phyloP scores from a whole-genome alignment of 2,329 filamentous ascomycete genomes.

The Aspergillus sp. region DNA sequence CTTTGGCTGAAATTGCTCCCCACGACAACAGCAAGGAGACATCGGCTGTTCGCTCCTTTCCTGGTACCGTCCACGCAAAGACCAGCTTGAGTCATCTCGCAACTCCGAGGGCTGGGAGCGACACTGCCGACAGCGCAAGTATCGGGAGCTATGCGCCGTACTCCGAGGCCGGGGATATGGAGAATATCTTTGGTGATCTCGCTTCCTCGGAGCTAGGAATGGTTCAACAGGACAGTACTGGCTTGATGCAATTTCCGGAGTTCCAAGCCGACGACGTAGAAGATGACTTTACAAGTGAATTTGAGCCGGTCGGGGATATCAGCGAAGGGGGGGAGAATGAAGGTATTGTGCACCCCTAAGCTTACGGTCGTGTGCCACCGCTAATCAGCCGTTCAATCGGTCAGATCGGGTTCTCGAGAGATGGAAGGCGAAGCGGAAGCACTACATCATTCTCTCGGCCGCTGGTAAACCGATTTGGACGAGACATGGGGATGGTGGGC shows the following conservation, averaged over 20 bases:
- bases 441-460: constrained; percentile 93
- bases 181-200: constrained; percentile 76
- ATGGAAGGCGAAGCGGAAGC: constrained; percentile 93
- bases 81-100: constrained; percentile 43
- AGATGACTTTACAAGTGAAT: constrained; percentile 71
- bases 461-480: constrained; percentile 98
- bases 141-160: constrained; percentile 52
- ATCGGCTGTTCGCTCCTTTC: constrained; percentile 46
- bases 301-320: constrained; percentile 67
- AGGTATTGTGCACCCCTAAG: constrained; percentile 40
- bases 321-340: constrained; percentile 56
- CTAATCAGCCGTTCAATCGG: constrained; percentile 9
- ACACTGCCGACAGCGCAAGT: constrained; percentile 51
- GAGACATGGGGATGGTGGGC: constrained; percentile 81
- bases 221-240: constrained; percentile 39
- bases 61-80: constrained; percentile 31
- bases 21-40: constrained; percentile 67
- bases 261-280: constrained; percentile 54
- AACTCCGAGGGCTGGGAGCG: constrained; percentile 48
- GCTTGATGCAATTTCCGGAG: constrained; percentile 35
- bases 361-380: not conserved
- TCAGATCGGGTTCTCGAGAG: constrained; percentile 57
- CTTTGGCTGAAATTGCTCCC: constrained; percentile 76
- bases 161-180: constrained; percentile 68
- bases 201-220: constrained; percentile 44